Conservation (phyloP, 768 basidiomycete genomes). For the Piloderma croceum region DNA sequence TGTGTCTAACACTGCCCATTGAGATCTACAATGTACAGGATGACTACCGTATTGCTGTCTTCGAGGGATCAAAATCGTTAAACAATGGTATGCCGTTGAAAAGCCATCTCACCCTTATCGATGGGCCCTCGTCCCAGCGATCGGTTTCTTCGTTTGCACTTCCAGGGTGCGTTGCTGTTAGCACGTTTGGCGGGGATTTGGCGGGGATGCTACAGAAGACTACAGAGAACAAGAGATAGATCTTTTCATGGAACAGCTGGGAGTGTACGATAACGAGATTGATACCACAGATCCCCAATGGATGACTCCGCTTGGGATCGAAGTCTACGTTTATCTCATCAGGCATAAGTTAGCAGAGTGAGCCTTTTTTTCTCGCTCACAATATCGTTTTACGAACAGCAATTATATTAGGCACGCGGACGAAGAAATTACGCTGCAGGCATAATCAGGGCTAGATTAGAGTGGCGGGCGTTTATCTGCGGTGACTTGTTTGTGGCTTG, state of each 20-base stretch:
- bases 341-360: conserved; percentile 6
- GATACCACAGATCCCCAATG: conserved; percentile 8
- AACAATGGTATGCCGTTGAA: conserved; percentile 8
- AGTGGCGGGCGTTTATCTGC: too few species aligned
- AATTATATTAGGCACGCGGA: too few species aligned
- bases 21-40: conserved; percentile 8
- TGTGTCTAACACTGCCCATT: conserved; percentile 2
- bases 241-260: conserved; percentile 11
- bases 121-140: conserved; percentile 9
- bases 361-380: too few species aligned
- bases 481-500: too few species aligned
- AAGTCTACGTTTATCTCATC: conserved; percentile 7
- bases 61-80: conserved; percentile 8
- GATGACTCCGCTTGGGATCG: conserved; percentile 6
- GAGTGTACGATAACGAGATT: conserved; percentile 8
- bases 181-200: too few species aligned
- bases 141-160: conserved; percentile 11
- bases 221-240: conserved; percentile 10
- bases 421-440: too few species aligned
- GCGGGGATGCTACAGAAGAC: conserved; percentile 10
- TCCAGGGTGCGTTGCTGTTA: conserved; percentile 8
- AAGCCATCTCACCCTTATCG: conserved; percentile 10
- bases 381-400: too few species aligned
- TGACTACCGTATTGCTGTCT: conserved; percentile 8
- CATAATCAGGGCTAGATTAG: too few species aligned